These are phyloP conservation scores for Takashimella koratensis DNA, from an alignment of 1,284 basidiomycete species.

Conservation along the genomic window DNA sequence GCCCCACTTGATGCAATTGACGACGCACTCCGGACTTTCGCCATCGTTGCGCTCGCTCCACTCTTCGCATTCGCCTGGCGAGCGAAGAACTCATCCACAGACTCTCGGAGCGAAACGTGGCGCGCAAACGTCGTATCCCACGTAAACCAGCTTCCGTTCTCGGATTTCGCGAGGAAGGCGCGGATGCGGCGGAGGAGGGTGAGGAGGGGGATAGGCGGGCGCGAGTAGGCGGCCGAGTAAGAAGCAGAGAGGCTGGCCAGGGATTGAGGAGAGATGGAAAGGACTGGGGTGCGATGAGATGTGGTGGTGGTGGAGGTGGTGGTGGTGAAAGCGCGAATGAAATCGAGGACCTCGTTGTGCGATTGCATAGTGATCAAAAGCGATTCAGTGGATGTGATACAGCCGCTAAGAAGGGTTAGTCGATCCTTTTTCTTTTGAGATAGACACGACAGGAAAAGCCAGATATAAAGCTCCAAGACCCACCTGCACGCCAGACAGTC, in stretches of 20 bases:
- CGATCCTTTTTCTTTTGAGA: not conserved
- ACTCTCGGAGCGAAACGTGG: conserved; percentile 78
- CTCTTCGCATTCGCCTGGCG: conserved; percentile 37
- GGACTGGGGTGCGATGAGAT: conserved; percentile 75
- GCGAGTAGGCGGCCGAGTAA: conserved; percentile 48
- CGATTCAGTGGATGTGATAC: conserved; percentile 96
- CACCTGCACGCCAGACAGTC: conserved; percentile 67
- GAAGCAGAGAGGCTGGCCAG: conserved; percentile 84
- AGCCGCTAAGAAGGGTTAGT: conserved; percentile 61
- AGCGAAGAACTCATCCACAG: conserved; percentile 75
- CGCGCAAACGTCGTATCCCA: conserved; percentile 94
- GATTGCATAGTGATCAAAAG: conserved; percentile 97
- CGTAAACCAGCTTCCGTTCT: conserved; percentile 55
- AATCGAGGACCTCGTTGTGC: conserved; percentile 81
- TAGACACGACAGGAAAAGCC: conserved; percentile 2
- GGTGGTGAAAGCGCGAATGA: conserved; percentile 58
- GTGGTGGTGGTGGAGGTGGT: conserved; percentile 57
- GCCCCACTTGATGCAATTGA: no score
- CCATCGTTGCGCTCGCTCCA: not conserved
- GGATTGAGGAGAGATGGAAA: conserved; percentile 88
- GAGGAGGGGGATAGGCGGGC: conserved; percentile 52
- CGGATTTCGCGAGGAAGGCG: conserved; percentile 52
- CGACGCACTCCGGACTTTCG: no score
- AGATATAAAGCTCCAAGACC: conserved; percentile 15
- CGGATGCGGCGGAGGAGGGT: conserved; percentile 66